These are phyloP conservation scores for Boletus sp. DNA, from an alignment of 1,284 basidiomycete species.

Conservation along the genomic window DNA sequence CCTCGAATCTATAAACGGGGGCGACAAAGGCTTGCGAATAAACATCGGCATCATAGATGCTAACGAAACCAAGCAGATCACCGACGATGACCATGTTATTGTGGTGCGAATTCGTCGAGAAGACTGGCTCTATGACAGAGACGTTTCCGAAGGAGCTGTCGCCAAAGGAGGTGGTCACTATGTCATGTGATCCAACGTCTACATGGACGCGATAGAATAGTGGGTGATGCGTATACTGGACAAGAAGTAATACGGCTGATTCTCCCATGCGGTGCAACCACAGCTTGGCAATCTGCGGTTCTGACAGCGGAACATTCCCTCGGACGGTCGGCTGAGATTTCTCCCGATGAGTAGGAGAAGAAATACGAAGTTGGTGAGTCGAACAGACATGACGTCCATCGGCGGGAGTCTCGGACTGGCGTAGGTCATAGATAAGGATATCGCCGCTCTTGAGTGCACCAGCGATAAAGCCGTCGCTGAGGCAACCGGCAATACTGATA, in stretches of 20 bases:
- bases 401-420: conserved; percentile 14
- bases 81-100: conserved; percentile 54
- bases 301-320: conserved; percentile 1
- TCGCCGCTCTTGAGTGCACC: conserved; percentile 53
- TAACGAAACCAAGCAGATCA: conserved; percentile 55
- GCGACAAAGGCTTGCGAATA: conserved; percentile 19
- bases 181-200: conserved; percentile 29
- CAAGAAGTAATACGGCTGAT: conserved; percentile 29
- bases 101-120: conserved; percentile 36
- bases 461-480: conserved; percentile 44
- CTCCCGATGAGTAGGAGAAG: conserved; percentile 27
- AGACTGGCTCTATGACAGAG: conserved; percentile 45
- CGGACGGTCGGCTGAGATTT: not conserved
- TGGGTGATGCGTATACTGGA: conserved; percentile 44
- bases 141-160: conserved; percentile 47
- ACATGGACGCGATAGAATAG: conserved; percentile 42
- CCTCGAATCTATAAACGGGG: conserved; percentile 51
- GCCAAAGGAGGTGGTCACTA: conserved; percentile 48
- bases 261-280: conserved; percentile 16
- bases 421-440: conserved; percentile 51
- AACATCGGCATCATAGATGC: conserved; percentile 44
- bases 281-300: conserved; percentile 16
- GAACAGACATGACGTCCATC: conserved; percentile 13
- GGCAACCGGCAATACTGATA: conserved; percentile 44
- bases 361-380: conserved; percentile 28